phyloP scores from a whole-genome alignment of 2,329 filamentous ascomycete genomes.

The Botrytis porri region DNA sequence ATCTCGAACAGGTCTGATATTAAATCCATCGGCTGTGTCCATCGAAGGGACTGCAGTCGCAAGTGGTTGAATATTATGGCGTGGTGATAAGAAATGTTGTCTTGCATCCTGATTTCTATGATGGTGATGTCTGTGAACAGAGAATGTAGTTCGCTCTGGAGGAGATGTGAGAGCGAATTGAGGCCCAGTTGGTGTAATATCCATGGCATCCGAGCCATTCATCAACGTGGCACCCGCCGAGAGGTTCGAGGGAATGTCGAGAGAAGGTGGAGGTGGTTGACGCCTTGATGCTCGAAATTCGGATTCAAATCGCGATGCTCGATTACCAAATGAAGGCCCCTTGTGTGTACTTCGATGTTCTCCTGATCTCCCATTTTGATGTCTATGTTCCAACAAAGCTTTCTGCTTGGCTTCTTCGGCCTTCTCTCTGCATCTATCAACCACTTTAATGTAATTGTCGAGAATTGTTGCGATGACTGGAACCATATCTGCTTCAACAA shows the following conservation, averaged over 20 bases:
- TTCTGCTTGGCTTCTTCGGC: constrained; percentile 79
- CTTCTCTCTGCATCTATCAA: constrained; percentile 86
- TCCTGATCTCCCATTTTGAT: constrained; percentile 33
- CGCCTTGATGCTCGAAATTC: constrained; percentile 65
- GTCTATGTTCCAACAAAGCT: constrained; percentile 38
- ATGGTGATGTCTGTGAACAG: constrained; percentile 51
- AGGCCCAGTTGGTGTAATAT: constrained; percentile 59
- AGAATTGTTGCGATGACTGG: constrained; percentile 97
- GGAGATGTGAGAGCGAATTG: constrained; percentile 67
- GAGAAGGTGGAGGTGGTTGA: constrained; percentile 78
- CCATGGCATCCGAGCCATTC: constrained; percentile 49
- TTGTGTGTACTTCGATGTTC: constrained; percentile 37
- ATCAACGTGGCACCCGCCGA: constrained; percentile 48
- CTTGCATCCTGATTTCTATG: constrained; percentile 52
- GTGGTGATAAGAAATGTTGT: constrained; percentile 49
- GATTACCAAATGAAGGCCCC: constrained; percentile 49
- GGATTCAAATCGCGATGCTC: constrained; percentile 52
- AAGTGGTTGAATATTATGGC: constrained; percentile 61
- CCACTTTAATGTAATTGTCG: constrained; percentile 96
- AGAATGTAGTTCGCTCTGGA: constrained; percentile 65
- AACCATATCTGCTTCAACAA: constrained; percentile 98
- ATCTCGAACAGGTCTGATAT: constrained; percentile 74
- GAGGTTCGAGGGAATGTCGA: constrained; percentile 67
- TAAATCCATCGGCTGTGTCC: constrained; percentile 69
- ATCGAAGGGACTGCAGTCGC: constrained; percentile 64